Base-by-base conservation (phyloP, 805 yeast genomes). In the Nakazawaea anatomiae region DNA sequence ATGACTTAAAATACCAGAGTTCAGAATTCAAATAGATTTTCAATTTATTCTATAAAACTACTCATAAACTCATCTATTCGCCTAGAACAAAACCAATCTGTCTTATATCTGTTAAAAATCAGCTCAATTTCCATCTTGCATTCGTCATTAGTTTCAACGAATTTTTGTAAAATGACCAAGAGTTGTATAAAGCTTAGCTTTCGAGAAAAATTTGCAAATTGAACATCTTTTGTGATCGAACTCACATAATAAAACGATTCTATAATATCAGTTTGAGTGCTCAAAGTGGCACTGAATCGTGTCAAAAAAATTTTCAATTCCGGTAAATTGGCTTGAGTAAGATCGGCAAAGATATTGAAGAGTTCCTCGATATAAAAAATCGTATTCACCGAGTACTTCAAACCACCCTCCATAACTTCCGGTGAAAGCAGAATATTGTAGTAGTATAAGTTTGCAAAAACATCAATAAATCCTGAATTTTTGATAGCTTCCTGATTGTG, bases 21-120 rank as follows among this genome's bases (percentile, higher is more conserved):
- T 32, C 35, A 32, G 11, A 32, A 32, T 9, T 9, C 8, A 32
- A 32, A 32, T 2, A 32, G 3, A 32, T 9, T 18, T 18, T 3
- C 35, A 32, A 32, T 5, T 9, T 38, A 45, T 6, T 45, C 42
- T 27, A 45, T 38, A 34, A 47, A 40, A 47, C 41, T 45, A 34
- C 25, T 41, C 12, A 47, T 25, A 30, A 41, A 28, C 29, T 47
- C 51, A 29, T 42, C 51, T 11, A 42, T 47, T 35, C 31, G 34
- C 9, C 14, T 47, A 5, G 51, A 47, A 36, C 46, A 47, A 29
- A 32, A 47, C 51, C 51, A 47, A 27, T 47, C 35, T 2, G 34
- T 42, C 39, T 43, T 48, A 27, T 43, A 48, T 29, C 30, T 43
- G 39, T 28, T 29, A 25, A 48, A 30, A 3, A 48, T 43, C 35